A percentile compares a stretch with the other conserved stretches of the same genome.
Evolutionary conservation across 257 asterid genomes (phyloP).

Genomic region (Solanum peruvianum): DNA sequence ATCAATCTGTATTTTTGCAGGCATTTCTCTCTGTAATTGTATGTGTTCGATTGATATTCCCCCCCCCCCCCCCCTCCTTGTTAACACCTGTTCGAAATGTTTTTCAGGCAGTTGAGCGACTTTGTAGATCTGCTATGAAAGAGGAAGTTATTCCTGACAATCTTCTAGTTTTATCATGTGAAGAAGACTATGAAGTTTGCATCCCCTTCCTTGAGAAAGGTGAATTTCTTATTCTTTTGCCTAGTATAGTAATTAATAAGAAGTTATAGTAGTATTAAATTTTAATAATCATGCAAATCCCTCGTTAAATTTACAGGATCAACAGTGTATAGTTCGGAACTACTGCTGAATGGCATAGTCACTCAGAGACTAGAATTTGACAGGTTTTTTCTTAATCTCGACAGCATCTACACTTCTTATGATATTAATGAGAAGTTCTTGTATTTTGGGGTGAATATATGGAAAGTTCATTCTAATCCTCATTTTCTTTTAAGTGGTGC

Average conservation of each 20-base stretch:
- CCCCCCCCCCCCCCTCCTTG: background rate
- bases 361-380: constrained; percentile 84
- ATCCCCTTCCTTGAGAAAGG: constrained; percentile 89
- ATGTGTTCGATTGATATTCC: background rate
- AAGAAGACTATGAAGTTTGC: constrained; percentile 79
- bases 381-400: constrained; percentile 35
- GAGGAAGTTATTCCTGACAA: constrained; percentile 49
- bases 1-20: background rate
- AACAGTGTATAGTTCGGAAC: constrained; percentile 74
- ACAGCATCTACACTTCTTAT: background rate
- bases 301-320: constrained; percentile 45
- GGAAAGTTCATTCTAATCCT: background rate
- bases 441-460: background rate
- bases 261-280: background rate
- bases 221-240: constrained; percentile 8
- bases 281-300: background rate
- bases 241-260: background rate
- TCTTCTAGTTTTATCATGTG: constrained; percentile 77
- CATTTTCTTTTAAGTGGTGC: background rate
- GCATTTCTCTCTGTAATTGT: background rate
- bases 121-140: constrained; percentile 63
- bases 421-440: background rate
- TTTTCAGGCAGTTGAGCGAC: constrained; percentile 75
- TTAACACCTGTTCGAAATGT: background rate
- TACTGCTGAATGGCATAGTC: constrained; percentile 86